A percentile compares a stretch with the other conserved stretches of the same genome.
phyloP scores from a whole-genome alignment of 345 rosid species.

The Pelargonium nanum region DNA sequence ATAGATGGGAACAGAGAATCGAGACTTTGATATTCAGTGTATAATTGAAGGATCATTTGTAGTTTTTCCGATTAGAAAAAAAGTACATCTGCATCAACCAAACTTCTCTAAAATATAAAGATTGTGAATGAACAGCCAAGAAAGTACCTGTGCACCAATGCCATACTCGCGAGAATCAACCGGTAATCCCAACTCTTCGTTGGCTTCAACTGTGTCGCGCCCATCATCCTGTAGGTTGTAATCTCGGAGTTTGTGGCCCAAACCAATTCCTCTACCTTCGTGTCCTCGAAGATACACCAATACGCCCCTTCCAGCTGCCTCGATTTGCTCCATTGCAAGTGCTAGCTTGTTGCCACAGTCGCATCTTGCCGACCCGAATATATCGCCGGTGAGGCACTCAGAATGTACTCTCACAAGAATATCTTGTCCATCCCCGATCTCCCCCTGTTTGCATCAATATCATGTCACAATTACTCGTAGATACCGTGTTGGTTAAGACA shows the following conservation, averaged over 20 bases:
- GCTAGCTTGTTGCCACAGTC: slow-evolving; percentile 69
- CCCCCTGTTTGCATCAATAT: slow-evolving; percentile 39
- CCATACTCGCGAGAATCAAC: slow-evolving; percentile 86
- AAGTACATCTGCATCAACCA: background rate
- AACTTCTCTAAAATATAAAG: background rate
- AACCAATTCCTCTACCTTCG: slow-evolving; percentile 82
- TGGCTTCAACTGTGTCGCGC: slow-evolving; percentile 58
- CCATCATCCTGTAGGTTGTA: slow-evolving; percentile 58
- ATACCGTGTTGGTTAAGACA: no score
- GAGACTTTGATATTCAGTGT: no score
- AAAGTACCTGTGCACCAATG: slow-evolving; percentile 73
- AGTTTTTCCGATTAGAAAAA: no score
- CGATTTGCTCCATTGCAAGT: slow-evolving; percentile 76
- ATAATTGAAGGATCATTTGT: no score
- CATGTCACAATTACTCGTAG: background rate
- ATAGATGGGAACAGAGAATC: no score
- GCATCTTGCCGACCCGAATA: slow-evolving; percentile 77
- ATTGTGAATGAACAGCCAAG: background rate
- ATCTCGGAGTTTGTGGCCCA: slow-evolving; percentile 75
- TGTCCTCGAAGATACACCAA: slow-evolving; percentile 86
- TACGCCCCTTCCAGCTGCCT: slow-evolving; percentile 69
- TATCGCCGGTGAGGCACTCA: slow-evolving; percentile 89
- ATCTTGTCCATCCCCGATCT: slow-evolving; percentile 59
- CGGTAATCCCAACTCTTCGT: slow-evolving; percentile 54
- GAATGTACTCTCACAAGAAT: slow-evolving; percentile 89